phyloP scores from a whole-genome alignment of 1,284 basidiomycete genomes.

The Takashimella tepidaria region DNA sequence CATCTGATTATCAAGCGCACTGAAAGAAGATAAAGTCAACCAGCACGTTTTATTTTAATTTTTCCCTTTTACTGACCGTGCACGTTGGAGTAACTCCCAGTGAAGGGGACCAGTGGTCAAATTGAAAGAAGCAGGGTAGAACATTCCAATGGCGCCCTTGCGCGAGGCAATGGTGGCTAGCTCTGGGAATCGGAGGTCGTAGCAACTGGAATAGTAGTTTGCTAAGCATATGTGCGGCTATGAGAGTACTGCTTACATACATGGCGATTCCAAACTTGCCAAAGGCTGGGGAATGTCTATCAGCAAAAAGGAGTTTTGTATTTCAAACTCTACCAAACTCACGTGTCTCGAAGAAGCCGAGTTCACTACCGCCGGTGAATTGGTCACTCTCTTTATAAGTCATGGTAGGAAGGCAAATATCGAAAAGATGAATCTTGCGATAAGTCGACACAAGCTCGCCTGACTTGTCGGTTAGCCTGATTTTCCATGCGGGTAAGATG shows the following conservation, averaged over 20 bases:
- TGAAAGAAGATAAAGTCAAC: conserved; percentile 38
- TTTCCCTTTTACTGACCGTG: too few relatives aligned
- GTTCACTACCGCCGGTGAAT: conserved; percentile 63
- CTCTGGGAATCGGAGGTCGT: conserved; percentile 69
- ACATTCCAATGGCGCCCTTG: conserved; percentile 71
- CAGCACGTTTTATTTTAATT: too few relatives aligned
- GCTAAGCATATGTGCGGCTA: not conserved
- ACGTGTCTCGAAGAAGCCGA: conserved; percentile 83
- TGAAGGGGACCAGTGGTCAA: conserved; percentile 83
- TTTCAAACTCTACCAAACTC: too few relatives aligned
- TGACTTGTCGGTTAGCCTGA: too few relatives aligned
- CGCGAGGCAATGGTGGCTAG: conserved; percentile 78
- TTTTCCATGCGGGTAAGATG: too few relatives aligned
- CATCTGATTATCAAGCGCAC: conserved; percentile 86
- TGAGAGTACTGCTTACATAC: not conserved
- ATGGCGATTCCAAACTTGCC: conserved; percentile 14
- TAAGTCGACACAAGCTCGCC: conserved; percentile 62
- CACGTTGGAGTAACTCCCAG: conserved; percentile 82
- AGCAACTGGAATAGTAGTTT: conserved; percentile 4
- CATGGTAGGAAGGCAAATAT: conserved; percentile 90
- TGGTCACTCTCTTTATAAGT: conserved; percentile 67
- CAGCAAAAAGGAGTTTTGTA: not conserved
- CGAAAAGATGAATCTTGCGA: conserved; percentile 86
- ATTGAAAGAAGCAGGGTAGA: conserved; percentile 87
- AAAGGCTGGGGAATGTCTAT: conserved; percentile 4